Evolutionary conservation across 2,329 filamentous ascomycete species (phyloP), one percentile per base, ranked within the genome.

Genomic region (Balansia obtecta): DNA sequence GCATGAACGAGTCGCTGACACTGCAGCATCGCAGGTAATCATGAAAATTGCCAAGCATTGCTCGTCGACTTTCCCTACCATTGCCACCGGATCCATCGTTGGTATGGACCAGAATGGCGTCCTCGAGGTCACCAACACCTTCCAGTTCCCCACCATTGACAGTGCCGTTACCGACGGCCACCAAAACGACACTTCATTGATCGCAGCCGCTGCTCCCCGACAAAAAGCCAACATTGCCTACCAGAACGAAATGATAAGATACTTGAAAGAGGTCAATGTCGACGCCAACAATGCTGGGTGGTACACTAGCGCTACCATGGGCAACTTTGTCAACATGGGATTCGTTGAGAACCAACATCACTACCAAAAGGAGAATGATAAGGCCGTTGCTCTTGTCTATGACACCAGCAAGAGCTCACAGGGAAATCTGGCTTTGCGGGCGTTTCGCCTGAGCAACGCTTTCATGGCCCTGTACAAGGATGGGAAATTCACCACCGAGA

Each of bases 41-140:
- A 91, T 96, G 86, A 95, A 96, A 77, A 90, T 97, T 68, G 90
- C 94, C 71, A 96, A 94, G 73, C 90, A 96, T 75, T 88, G 87
- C 73, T 85, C 88, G 52, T 80, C 86, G 62, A 79, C 80, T 50
- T 96, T 95, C 73, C 91, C 91, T 46, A 91, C 88, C 48, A 83
- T 83, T 51, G 88, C 89, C 51, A 96, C 90, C 50, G 91, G 91
- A 55, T 88, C 86, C 55, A 80, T 96, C 54, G 89, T 96, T 53
- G 93, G 93, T 61, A 90, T 97, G 87, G 91, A 97, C 69, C 80
- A 80, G 62, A 82, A 85, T 57, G 80, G 81, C 57, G 76, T 83
- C 53, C 80, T 97, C 55, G 85, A 97, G 72, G 76, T 97, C 71
- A 97, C 93, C 60, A 97, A 97, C 76, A 80, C 82, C 57, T 98